phyloP scores from a whole-genome alignment of 1,139 yeast species.

The Trichomonascaceae sp. region DNA sequence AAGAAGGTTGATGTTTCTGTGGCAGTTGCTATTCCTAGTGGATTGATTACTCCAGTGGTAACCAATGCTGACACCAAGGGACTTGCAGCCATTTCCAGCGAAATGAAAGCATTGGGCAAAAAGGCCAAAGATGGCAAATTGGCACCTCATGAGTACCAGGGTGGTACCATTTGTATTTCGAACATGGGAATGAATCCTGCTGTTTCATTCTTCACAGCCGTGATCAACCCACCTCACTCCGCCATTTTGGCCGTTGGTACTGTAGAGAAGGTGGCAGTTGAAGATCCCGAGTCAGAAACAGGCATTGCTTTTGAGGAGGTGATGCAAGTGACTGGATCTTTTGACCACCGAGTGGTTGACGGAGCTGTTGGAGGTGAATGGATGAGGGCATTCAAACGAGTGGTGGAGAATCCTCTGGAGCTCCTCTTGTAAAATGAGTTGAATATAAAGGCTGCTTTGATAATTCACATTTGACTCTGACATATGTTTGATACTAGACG shows the following conservation, averaged over 20 bases:
- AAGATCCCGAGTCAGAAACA: conserved; percentile 82
- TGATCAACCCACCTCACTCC: conserved; percentile 96
- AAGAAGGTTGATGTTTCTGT: conserved; percentile 91
- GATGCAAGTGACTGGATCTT: conserved; percentile 89
- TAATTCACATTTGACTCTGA: not conserved
- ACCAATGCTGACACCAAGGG: conserved; percentile 85
- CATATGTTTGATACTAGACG: not conserved
- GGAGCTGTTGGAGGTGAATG: conserved; percentile 98
- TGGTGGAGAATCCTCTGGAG: conserved; percentile 94
- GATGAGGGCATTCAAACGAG: conserved; percentile 86
- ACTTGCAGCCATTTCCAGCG: conserved; percentile 68
- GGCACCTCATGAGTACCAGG: conserved; percentile 94
- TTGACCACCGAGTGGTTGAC: conserved; percentile 95
- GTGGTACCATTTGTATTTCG: conserved; percentile 97
- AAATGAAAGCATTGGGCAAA: conserved; percentile 88
- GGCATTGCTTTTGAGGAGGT: conserved; percentile 91
- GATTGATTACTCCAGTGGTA: conserved; percentile 93
- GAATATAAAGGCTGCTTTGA: not conserved
- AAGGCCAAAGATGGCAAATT: conserved; percentile 94
- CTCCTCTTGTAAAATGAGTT: conserved; percentile 54
- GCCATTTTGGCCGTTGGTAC: conserved; percentile 94
- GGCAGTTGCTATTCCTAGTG: conserved; percentile 98
- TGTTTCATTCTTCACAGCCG: conserved; percentile 86
- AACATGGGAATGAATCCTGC: conserved; percentile 99
- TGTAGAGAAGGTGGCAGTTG: conserved; percentile 85